These are phyloP conservation scores for Tillandsia fasciculata DNA, from an alignment of 176 grass and related monocot genomes.

Conservation along the genomic window DNA sequence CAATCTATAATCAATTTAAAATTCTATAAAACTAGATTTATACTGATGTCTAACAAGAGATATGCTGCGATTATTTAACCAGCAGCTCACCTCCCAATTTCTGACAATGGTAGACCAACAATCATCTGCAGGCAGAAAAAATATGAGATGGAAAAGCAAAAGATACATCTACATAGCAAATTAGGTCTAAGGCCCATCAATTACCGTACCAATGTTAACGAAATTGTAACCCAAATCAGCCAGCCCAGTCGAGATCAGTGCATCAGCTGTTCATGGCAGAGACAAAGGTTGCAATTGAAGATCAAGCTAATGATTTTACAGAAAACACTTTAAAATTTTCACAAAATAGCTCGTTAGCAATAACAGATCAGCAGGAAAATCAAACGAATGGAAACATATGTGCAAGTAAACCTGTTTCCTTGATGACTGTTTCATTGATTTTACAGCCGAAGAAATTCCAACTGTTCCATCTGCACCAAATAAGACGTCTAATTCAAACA, in stretches of 20 bases:
- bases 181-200: not conserved
- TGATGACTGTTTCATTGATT: slow-evolving; percentile 81
- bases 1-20: too few species aligned
- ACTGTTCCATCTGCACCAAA: slow-evolving; percentile 76
- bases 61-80: too few species aligned
- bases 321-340: not conserved
- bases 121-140: slow-evolving; percentile 55
- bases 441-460: slow-evolving; percentile 99
- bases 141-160: not conserved
- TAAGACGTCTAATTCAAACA: not conserved
- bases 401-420: slow-evolving; percentile 53
- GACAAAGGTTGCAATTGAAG: not conserved
- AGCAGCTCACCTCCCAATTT: slow-evolving; percentile 42
- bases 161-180: not conserved
- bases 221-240: slow-evolving; percentile 70
- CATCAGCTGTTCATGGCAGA: slow-evolving; percentile 57
- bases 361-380: too few species aligned
- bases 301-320: not conserved
- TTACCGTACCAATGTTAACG: slow-evolving; percentile 64
- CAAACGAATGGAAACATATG: too few species aligned
- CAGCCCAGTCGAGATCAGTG: slow-evolving; percentile 67
- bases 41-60: too few species aligned
- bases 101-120: slow-evolving; percentile 65
- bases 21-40: too few species aligned
- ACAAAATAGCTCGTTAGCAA: not conserved